Evolutionary conservation across 179 eudicot genomes (phyloP).

Genomic region (Nepenthes alata): DNA sequence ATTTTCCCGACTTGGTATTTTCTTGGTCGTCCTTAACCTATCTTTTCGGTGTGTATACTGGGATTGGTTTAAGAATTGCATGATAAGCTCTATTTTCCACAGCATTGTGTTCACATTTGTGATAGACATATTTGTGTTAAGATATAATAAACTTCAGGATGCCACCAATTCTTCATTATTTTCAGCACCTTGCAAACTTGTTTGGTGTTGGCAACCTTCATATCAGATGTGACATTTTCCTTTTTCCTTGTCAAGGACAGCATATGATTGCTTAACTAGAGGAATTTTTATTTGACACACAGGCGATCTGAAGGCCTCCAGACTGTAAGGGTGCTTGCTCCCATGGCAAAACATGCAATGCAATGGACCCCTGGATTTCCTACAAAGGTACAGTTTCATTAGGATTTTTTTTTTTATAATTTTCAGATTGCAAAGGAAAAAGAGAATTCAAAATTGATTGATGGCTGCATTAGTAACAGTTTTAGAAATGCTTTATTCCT

Average conservation of each 20-base stretch:
- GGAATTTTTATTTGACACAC: slow-evolving; percentile 9
- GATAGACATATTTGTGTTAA: background rate
- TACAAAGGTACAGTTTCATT: slow-evolving; percentile 46
- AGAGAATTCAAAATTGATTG: background rate
- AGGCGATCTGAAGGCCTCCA: slow-evolving; percentile 93
- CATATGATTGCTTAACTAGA: no score
- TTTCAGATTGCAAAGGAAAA: background rate
- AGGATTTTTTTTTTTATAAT: background rate
- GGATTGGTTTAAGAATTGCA: no score
- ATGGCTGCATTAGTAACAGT: background rate
- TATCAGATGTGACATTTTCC: background rate
- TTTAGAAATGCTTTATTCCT: background rate
- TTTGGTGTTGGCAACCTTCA: background rate
- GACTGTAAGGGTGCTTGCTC: slow-evolving; percentile 80
- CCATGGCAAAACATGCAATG: slow-evolving; percentile 70
- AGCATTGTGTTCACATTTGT: no score
- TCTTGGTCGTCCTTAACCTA: background rate
- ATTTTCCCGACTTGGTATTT: background rate
- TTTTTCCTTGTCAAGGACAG: background rate
- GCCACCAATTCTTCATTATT: background rate
- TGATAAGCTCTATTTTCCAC: no score
- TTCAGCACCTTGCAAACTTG: no score
- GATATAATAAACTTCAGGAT: no score
- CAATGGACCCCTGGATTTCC: slow-evolving; percentile 69
- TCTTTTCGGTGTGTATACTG: background rate